A percentile compares a stretch with the other conserved stretches of the same genome.
Conservation (phyloP, 2,329 filamentous ascomycete species). For the Claviceps spartinae region DNA sequence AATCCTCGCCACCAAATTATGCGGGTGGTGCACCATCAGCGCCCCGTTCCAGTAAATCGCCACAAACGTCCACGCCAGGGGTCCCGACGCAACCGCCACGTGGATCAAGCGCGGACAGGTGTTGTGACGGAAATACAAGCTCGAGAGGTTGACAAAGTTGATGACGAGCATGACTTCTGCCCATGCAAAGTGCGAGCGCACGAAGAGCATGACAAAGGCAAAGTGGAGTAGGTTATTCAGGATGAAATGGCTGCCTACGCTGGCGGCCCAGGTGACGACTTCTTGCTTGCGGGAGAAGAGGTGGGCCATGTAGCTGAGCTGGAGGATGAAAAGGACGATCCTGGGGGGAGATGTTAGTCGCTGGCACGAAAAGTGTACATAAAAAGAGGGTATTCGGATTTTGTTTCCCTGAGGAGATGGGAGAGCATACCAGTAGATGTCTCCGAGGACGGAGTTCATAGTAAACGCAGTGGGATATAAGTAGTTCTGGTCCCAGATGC, state of each 20-base stretch:
- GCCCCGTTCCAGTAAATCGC: conserved; percentile 84
- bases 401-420: too few species aligned
- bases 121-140: conserved; percentile 69
- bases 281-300: conserved; percentile 57
- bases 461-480: conserved; percentile 58
- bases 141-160: conserved; percentile 71
- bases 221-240: conserved; percentile 73
- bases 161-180: conserved; percentile 62
- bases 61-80: conserved; percentile 72
- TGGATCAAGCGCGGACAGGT: conserved; percentile 64
- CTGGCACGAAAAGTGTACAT: too few species aligned
- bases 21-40: conserved; percentile 58
- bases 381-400: too few species aligned
- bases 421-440: conserved; percentile 60
- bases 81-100: conserved; percentile 58
- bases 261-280: conserved; percentile 54
- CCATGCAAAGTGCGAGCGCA: conserved; percentile 59
- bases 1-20: conserved; percentile 56
- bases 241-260: conserved; percentile 75
- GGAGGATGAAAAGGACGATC: conserved; percentile 60
- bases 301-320: conserved; percentile 61
- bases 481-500: conserved; percentile 64
- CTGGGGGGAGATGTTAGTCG: conserved; percentile 22
- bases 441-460: conserved; percentile 49
- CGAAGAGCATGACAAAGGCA: conserved; percentile 72